A percentile compares a stretch with the other conserved stretches of the same genome.
These are phyloP conservation scores for Fimicolochytrium jonesii DNA, from an alignment of 192 early-diverging fungal genomes.

Conservation along the genomic window DNA sequence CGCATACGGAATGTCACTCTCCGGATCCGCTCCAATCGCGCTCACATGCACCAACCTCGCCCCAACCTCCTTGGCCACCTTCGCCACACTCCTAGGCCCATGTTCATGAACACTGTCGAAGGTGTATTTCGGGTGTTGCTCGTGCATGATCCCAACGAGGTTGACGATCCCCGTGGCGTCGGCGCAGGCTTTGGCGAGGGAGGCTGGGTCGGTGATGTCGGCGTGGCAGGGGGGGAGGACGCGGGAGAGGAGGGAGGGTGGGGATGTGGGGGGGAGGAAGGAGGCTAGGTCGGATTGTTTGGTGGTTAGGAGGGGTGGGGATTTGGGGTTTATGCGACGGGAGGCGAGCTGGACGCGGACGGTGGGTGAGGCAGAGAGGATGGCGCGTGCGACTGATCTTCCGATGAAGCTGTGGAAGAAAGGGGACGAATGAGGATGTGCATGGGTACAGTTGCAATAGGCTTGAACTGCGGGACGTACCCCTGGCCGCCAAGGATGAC, in stretches of 20 bases:
- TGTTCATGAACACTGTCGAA: not conserved
- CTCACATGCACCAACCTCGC: not conserved
- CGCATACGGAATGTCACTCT: conserved; percentile 1
- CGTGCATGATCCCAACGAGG: conserved; percentile 13
- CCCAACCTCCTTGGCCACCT: not conserved
- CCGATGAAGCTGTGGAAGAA: too few species aligned
- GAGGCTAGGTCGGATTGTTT: not conserved
- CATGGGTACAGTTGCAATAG: not conserved
- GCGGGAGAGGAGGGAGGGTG: not conserved
- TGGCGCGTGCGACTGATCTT: not conserved
- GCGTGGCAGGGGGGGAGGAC: not conserved
- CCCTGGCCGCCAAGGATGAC: not conserved
- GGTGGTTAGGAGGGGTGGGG: not conserved
- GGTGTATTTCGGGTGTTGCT: not conserved
- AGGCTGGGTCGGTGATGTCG: not conserved
- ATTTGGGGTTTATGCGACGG: not conserved
- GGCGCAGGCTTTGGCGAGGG: not conserved
- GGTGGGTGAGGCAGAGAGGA: not conserved
- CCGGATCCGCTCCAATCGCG: conserved; percentile 9
- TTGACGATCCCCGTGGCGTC: conserved; percentile 2
- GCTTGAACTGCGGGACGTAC: not conserved
- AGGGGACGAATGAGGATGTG: too few species aligned
- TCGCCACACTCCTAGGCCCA: not conserved
- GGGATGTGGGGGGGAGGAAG: not conserved
- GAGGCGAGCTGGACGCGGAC: not conserved